These are phyloP conservation scores for Phallus indusiatus DNA, from an alignment of 768 basidiomycete species.

Conservation along the genomic window DNA sequence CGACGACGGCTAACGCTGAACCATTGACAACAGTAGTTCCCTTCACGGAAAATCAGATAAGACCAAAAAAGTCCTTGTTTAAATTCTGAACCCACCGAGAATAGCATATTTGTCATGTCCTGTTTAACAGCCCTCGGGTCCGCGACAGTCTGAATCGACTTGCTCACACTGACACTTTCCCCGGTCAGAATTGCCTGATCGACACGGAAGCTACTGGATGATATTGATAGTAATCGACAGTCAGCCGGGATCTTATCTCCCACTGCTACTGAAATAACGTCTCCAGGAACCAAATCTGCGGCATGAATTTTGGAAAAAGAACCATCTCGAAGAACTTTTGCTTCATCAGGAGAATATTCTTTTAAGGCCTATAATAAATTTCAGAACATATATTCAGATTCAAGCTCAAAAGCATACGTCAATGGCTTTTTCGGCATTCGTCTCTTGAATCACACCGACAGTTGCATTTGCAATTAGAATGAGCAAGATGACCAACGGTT, in stretches of 20 bases:
- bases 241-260: constrained; percentile 96
- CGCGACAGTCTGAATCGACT: constrained; percentile 54
- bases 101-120: constrained; percentile 96
- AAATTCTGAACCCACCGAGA: constrained; percentile 50
- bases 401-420: constrained; percentile 55
- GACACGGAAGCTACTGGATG: constrained; percentile 87
- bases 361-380: constrained; percentile 63
- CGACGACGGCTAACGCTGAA: constrained; percentile 77
- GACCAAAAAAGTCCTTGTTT: neutral
- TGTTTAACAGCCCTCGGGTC: constrained; percentile 88
- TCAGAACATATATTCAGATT: neutral
- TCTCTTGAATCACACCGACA: constrained; percentile 95
- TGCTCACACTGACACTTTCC: constrained; percentile 84
- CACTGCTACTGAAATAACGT: constrained; percentile 83
- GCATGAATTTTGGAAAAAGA: constrained; percentile 69
- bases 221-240: constrained; percentile 79
- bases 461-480: constrained; percentile 96
- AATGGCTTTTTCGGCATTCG: constrained; percentile 92
- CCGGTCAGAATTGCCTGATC: constrained; percentile 98
- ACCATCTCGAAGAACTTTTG: constrained; percentile 75
- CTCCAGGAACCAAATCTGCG: constrained; percentile 87
- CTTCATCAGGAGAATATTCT: constrained; percentile 96
- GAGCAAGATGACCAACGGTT: constrained; percentile 89
- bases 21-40: constrained; percentile 97
- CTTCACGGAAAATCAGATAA: constrained; percentile 27